phyloP scores from a whole-genome alignment of 2,329 filamentous ascomycete species.

The Talaromyces sp. region DNA sequence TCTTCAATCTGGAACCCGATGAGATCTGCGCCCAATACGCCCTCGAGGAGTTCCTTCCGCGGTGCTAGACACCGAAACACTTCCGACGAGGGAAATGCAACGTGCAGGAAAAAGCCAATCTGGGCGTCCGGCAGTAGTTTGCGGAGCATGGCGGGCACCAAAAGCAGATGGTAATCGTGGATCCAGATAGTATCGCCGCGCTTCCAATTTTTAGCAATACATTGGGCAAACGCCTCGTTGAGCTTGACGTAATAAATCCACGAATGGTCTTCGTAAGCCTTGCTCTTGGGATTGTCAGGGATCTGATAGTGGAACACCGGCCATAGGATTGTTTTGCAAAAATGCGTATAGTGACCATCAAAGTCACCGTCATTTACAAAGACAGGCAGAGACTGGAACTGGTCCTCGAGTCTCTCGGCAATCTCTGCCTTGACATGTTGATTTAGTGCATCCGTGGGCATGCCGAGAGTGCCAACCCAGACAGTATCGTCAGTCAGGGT shows the following conservation, averaged over 20 bases:
- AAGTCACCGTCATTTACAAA: slow-evolving; percentile 89
- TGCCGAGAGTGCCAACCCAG: slow-evolving; percentile 91
- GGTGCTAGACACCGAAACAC: slow-evolving; percentile 89
- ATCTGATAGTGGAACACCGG: slow-evolving; percentile 98
- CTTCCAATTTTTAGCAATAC: slow-evolving; percentile 88
- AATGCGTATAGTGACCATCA: slow-evolving; percentile 90
- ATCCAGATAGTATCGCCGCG: slow-evolving; percentile 90
- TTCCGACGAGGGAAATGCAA: slow-evolving; percentile 92
- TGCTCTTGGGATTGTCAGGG: slow-evolving; percentile 95
- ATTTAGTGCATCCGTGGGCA: slow-evolving; percentile 83
- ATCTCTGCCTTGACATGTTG: slow-evolving; percentile 76
- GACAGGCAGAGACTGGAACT: slow-evolving; percentile 78
- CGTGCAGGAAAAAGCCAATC: slow-evolving; percentile 94
- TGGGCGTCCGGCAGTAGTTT: slow-evolving; percentile 82
- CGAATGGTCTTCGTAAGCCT: slow-evolving; percentile 94
- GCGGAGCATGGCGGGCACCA: slow-evolving; percentile 85
- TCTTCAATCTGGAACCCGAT: slow-evolving; percentile 92
- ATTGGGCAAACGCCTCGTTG: slow-evolving; percentile 89
- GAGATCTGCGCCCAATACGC: slow-evolving; percentile 87
- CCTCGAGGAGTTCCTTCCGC: slow-evolving; percentile 80
- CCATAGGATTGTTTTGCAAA: slow-evolving; percentile 97
- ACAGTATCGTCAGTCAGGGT: slow-evolving; percentile 68
- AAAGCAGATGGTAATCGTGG: slow-evolving; percentile 88
- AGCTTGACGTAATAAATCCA: slow-evolving; percentile 92
- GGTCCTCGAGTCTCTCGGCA: slow-evolving; percentile 71